These are phyloP conservation scores for Oryza longistaminata DNA, from an alignment of 176 grass and related monocot species.

Conservation along the genomic window DNA sequence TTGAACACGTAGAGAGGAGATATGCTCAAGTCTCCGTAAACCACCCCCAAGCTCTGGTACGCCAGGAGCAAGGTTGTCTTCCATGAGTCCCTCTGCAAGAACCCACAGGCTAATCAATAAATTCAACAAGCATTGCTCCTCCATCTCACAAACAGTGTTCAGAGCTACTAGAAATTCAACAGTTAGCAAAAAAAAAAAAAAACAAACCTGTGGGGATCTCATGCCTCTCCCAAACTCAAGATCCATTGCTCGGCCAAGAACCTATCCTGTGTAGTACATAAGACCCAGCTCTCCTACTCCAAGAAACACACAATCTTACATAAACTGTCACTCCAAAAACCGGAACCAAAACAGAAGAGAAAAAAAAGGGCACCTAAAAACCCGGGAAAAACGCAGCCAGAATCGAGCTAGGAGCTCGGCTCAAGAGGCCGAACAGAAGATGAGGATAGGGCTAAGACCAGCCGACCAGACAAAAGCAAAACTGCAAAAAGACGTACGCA, in stretches of 20 bases:
- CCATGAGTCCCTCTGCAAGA: constrained; percentile 87
- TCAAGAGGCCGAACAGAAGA: neutral
- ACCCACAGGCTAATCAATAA: neutral
- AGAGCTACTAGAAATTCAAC: neutral
- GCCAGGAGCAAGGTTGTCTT: constrained; percentile 81
- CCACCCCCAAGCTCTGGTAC: constrained; percentile 96
- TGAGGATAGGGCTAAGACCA: constrained; percentile 32
- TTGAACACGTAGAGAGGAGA: constrained; percentile 93
- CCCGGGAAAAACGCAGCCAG: constrained; percentile 2
- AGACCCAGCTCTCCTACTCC: neutral
- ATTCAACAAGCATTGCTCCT: constrained; percentile 29
- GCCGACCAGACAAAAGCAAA: constrained; percentile 38
- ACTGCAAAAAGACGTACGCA: constrained; percentile 49
- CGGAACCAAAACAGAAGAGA: neutral
- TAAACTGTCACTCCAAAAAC: neutral
- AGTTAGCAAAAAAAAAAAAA: neutral
- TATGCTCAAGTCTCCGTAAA: constrained; percentile 96
- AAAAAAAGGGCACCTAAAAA: constrained; percentile 5
- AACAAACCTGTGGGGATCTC: constrained; percentile 49
- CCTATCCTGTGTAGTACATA: constrained; percentile 19
- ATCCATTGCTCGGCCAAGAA: constrained; percentile 57
- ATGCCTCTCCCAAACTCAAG: constrained; percentile 55
- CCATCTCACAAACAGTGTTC: neutral
- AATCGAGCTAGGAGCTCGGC: constrained; percentile 6
- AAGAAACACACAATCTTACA: constrained; percentile 20